phyloP scores from a whole-genome alignment of 2,329 filamentous ascomycete genomes.

The Apiospora rasikravindrae region DNA sequence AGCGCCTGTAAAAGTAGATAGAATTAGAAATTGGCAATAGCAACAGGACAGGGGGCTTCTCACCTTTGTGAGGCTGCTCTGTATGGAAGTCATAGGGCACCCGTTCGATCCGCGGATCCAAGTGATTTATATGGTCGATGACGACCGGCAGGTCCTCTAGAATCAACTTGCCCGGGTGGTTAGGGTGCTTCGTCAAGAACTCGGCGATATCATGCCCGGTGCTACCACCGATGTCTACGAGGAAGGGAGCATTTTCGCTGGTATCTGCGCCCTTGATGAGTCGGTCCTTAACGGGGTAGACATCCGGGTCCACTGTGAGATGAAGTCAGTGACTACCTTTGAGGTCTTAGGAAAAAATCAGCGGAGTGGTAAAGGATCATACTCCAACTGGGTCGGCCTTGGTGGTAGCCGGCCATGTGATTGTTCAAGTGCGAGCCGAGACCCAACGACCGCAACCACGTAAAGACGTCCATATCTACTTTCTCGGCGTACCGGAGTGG shows the following conservation, averaged over 20 bases:
- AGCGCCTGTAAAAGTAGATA: conserved; percentile 29
- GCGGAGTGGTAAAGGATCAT: conserved; percentile 25
- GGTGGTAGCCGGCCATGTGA: conserved; percentile 28
- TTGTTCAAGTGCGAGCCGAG: conserved; percentile 26
- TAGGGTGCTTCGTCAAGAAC: conserved; percentile 27
- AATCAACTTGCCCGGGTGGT: conserved; percentile 28
- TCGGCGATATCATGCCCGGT: conserved; percentile 30
- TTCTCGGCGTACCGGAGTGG: conserved; percentile 27
- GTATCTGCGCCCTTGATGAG: conserved; percentile 24
- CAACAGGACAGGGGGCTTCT: background rate
- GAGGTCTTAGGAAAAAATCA: background rate
- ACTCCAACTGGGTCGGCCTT: conserved; percentile 20
- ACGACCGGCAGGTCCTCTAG: conserved; percentile 30
- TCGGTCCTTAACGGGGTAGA: conserved; percentile 25
- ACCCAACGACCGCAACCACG: conserved; percentile 24
- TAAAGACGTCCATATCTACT: conserved; percentile 23
- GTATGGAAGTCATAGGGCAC: conserved; percentile 53
- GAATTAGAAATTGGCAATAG: background rate
- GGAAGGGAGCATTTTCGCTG: conserved; percentile 22
- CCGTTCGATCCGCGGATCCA: conserved; percentile 36
- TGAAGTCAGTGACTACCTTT: background rate
- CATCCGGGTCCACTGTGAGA: conserved; percentile 25
- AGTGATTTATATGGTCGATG: conserved; percentile 32
- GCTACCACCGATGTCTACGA: conserved; percentile 33
- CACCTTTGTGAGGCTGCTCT: conserved; percentile 50